Percentiles rank a stretch among this genome's conserved stretches.
phyloP scores from a whole-genome alignment of 2,329 filamentous ascomycete genomes.

The Diaporthe sp. region DNA sequence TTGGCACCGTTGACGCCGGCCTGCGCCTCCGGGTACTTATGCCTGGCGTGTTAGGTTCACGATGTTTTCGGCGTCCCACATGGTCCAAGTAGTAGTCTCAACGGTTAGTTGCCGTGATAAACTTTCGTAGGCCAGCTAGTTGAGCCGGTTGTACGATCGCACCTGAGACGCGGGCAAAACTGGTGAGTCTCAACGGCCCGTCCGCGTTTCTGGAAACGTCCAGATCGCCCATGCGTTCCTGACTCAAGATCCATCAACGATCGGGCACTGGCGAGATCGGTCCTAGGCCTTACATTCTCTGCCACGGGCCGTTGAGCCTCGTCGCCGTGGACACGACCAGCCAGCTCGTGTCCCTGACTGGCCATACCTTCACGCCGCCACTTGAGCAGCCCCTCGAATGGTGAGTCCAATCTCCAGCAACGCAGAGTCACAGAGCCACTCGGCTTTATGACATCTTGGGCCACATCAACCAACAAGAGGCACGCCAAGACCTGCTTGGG shows the following conservation, averaged over 20 bases:
- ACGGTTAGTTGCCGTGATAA: neutral
- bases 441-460: neutral
- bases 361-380: neutral
- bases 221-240: neutral
- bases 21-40: neutral
- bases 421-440: neutral
- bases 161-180: neutral
- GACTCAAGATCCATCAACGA: neutral
- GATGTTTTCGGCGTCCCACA: neutral
- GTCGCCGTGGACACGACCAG: neutral
- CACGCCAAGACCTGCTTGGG: neutral
- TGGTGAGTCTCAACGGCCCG: neutral
- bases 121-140: too few relatives aligned
- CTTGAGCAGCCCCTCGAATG: neutral
- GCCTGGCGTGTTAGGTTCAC: neutral
- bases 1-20: neutral
- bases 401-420: neutral
- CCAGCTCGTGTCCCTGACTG: neutral
- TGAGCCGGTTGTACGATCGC: neutral
- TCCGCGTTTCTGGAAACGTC: too few relatives aligned
- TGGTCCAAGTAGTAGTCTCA: neutral
- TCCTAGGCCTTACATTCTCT: too few relatives aligned
- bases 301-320: neutral
- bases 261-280: neutral
- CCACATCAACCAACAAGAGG: too few relatives aligned